Conservation (phyloP, 108 stramenopile species). For the Discostella stelligeroides region DNA sequence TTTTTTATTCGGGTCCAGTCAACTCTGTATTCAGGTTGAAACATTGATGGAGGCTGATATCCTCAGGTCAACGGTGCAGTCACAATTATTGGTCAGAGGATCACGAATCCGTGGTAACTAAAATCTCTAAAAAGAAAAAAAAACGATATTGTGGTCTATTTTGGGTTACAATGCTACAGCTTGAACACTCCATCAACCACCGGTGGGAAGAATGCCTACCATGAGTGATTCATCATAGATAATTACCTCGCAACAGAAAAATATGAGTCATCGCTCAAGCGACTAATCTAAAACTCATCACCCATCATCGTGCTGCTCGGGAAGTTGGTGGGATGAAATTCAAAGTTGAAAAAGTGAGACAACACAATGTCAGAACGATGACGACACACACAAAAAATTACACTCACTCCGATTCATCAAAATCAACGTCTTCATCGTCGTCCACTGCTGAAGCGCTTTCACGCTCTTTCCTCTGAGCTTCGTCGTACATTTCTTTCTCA, state of each 20-base stretch:
- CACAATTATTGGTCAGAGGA: too few relatives aligned
- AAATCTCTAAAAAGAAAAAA: background rate
- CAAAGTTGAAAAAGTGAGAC: background rate
- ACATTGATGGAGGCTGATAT: too few relatives aligned
- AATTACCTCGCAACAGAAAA: too few relatives aligned
- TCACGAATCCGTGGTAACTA: too few relatives aligned
- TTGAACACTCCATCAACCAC: background rate
- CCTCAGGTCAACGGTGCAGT: too few relatives aligned
- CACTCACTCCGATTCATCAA: constrained; percentile 33
- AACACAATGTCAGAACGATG: background rate
- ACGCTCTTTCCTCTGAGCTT: constrained; percentile 68
- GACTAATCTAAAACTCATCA: constrained; percentile 42
- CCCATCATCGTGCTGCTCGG: constrained; percentile 32
- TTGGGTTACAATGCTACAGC: background rate
- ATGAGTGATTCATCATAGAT: too few relatives aligned
- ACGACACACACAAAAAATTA: background rate
- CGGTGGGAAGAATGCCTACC: background rate
- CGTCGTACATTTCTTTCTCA: constrained; percentile 96
- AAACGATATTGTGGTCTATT: too few relatives aligned
- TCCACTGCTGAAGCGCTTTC: constrained; percentile 43
- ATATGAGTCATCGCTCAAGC: background rate
- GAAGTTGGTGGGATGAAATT: background rate
- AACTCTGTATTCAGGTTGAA: too few relatives aligned
- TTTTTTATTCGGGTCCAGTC: background rate
- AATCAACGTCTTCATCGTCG: constrained; percentile 24